A percentile compares a stretch with the other conserved stretches of the same genome.
phyloP scores from a whole-genome alignment of 2,329 filamentous ascomycete genomes.

The Zymoseptoria crescenta region DNA sequence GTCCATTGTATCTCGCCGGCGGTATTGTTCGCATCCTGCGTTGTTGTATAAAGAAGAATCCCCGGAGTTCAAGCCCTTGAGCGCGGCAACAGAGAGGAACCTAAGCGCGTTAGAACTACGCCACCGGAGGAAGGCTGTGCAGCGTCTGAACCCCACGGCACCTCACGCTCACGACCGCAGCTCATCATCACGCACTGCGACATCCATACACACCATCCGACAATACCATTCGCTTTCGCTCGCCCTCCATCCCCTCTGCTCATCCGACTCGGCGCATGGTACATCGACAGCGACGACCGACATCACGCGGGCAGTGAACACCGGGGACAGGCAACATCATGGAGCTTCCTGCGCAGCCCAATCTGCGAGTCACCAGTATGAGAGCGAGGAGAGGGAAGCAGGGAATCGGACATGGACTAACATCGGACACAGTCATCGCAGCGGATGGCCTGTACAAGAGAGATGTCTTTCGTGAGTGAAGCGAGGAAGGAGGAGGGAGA shows the following conservation, averaged over 20 bases:
- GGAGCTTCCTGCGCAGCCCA: conserved; percentile 53
- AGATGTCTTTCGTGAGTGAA: conserved; percentile 88
- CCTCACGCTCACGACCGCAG: background rate
- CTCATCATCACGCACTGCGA: background rate
- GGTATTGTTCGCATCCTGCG: background rate
- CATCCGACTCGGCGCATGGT: conserved; percentile 6
- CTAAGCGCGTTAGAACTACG: background rate
- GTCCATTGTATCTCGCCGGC: background rate
- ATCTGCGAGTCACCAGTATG: conserved; percentile 88
- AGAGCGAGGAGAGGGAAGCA: conserved; percentile 6
- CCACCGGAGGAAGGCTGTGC: background rate
- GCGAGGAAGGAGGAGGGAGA: conserved; percentile 6
- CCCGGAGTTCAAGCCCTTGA: background rate
- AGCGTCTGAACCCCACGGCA: background rate
- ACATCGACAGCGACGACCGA: conserved; percentile 2
- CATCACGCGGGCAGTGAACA: conserved; percentile 6
- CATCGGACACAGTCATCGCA: conserved; percentile 68
- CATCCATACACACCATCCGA: background rate
- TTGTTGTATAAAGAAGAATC: background rate
- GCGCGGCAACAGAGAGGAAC: background rate
- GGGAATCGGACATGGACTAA: conserved; percentile 13
- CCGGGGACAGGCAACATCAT: conserved; percentile 25
- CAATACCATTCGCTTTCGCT: background rate
- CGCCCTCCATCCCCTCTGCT: background rate
- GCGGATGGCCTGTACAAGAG: conserved; percentile 97